Evolutionary conservation across 345 rosid species (phyloP).

Genomic region (Angophora floribunda): DNA sequence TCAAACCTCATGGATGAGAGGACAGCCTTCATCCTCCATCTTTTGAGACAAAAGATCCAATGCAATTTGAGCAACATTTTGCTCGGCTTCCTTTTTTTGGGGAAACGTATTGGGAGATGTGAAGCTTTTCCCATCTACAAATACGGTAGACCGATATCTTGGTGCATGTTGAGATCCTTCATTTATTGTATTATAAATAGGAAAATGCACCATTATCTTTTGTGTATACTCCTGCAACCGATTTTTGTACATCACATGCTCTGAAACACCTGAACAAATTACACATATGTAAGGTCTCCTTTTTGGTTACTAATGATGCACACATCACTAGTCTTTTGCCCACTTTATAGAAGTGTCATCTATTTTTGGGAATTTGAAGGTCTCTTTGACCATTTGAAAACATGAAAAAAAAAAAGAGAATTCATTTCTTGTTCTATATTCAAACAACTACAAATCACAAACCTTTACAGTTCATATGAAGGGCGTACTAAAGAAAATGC

Average conservation of each 20-base stretch:
- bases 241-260: background rate
- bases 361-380: background rate
- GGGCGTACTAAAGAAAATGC: background rate
- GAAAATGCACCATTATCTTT: background rate
- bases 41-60: background rate
- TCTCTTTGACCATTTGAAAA: background rate
- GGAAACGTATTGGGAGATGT: background rate
- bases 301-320: background rate
- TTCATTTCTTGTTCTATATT: background rate
- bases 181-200: background rate
- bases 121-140: background rate
- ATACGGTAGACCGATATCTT: background rate
- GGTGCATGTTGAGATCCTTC: background rate
- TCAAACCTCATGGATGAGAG: background rate
- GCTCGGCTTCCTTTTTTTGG: background rate
- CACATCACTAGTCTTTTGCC: background rate
- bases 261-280: background rate
- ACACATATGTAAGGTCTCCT: background rate
- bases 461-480: background rate
- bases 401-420: background rate
- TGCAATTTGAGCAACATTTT: background rate
- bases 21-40: background rate
- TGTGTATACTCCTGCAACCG: background rate
- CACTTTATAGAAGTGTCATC: background rate
- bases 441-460: background rate